Evolutionary conservation across 2,329 filamentous ascomycete species (phyloP).

Genomic region (Helotiales sp.): DNA sequence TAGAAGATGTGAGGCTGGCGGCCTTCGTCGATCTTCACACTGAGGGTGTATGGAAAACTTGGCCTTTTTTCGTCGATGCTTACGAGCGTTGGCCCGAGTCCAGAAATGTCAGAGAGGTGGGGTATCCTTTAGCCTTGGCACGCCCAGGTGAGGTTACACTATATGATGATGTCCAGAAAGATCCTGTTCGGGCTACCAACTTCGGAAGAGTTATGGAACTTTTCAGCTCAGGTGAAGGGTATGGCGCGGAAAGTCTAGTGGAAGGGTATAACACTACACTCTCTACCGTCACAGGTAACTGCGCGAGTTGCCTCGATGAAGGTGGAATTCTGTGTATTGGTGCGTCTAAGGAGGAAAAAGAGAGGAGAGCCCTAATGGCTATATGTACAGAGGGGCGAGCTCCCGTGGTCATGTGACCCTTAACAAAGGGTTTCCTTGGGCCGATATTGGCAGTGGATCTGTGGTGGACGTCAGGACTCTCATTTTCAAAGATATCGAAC

Average conservation of each 20-base stretch:
- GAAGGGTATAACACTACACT: too few relatives aligned
- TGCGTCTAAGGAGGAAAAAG: too few relatives aligned
- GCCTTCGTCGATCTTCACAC: conserved; percentile 11
- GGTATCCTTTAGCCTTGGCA: conserved; percentile 4
- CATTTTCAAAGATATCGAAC: too few relatives aligned
- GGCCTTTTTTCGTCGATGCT: conserved; percentile 4
- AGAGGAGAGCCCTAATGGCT: too few relatives aligned
- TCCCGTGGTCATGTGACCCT: too few relatives aligned
- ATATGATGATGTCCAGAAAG: conserved; percentile 18
- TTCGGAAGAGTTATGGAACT: conserved; percentile 21
- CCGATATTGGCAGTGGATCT: conserved; percentile 8
- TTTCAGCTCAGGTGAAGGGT: conserved; percentile 52
- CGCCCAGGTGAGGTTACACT: conserved; percentile 12
- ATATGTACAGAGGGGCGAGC: too few relatives aligned
- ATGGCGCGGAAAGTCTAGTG: conserved; percentile 55
- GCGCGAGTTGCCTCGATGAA: too few relatives aligned
- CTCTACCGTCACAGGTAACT: too few relatives aligned
- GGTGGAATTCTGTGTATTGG: too few relatives aligned
- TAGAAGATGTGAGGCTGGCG: not conserved
- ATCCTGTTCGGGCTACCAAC: not conserved
- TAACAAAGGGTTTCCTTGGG: conserved; percentile 21
- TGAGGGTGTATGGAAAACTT: conserved; percentile 2
- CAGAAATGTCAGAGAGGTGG: conserved; percentile 14
- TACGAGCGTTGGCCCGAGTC: conserved; percentile 18
- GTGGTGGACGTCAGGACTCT: conserved; percentile 20